These are phyloP conservation scores for Malassezia yamatoensis DNA, from an alignment of 1,284 basidiomycete genomes.

Conservation along the genomic window DNA sequence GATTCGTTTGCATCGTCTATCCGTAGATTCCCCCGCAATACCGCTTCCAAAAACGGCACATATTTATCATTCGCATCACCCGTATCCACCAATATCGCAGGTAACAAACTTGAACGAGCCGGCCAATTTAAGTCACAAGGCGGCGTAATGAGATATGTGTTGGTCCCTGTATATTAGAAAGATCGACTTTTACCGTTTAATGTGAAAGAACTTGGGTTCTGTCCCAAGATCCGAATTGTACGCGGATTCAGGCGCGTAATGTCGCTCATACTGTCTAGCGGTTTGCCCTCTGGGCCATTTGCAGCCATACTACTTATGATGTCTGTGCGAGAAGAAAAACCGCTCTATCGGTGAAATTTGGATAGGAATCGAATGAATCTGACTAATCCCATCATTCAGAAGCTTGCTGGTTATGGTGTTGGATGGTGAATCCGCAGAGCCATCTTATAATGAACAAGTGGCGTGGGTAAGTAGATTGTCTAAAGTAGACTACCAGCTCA, in stretches of 20 bases:
- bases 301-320: background rate
- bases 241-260: slow-evolving; percentile 19
- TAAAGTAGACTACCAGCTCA: slow-evolving; percentile 9
- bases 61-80: slow-evolving; percentile 69
- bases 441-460: slow-evolving; percentile 5
- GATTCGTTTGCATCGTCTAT: slow-evolving; percentile 21
- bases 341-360: too few species aligned
- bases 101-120: slow-evolving; percentile 53
- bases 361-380: background rate
- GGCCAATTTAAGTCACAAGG: slow-evolving; percentile 29
- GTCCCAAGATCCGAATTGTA: slow-evolving; percentile 52
- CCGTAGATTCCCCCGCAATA: slow-evolving; percentile 49
- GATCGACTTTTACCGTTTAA: slow-evolving; percentile 59
- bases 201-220: slow-evolving; percentile 86
- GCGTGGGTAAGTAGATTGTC: slow-evolving; percentile 8
- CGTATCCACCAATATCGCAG: slow-evolving; percentile 68
- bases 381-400: background rate
- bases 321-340: too few species aligned
- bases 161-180: slow-evolving; percentile 57
- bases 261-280: slow-evolving; percentile 13
- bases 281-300: background rate
- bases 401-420: background rate
- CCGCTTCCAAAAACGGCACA: slow-evolving; percentile 58
- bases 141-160: slow-evolving; percentile 67
- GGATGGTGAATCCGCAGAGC: background rate